Base-by-base conservation (phyloP, 768 basidiomycete genomes). In the Mycena leptocephala region DNA sequence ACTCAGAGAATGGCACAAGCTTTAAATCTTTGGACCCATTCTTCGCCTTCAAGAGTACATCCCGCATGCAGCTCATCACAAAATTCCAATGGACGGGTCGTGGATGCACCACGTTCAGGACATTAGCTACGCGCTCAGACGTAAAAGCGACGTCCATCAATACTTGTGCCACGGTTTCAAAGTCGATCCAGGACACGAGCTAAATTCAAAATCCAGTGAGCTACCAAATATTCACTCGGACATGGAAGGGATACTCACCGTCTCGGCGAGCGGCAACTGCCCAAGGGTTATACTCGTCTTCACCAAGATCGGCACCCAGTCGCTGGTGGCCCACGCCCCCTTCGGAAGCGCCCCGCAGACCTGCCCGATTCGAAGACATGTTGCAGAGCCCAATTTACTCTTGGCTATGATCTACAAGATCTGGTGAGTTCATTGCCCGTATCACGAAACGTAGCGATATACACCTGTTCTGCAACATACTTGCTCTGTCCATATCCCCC, bases 21-120 rank as follows among this genome's bases (percentile, higher is more conserved):
- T 24, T 28, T 14, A 75, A 37, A 2, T 69, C 41, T 13, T 14
- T 41, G 26, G 18, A 28, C 37, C n/a, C 11, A n/a, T 66, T 61
- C 4, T 64, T 63, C 30, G 64, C 8, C 43, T 66, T 62, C 53
- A 61, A 65, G 56, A 78, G 43, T 2, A 51, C 62, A 28, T 59
- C 48, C 22, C 51, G 58, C 28, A 86, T 72, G 14, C 67, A 43
- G 13, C 53, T 46, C 20, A 86, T 79, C 30, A 84, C 72, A 10
- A 59, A 39, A 22, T 82, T 78, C 83, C 85, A 87, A 33, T 79
- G 37, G 2, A 84, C 76, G 0, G 86, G 87, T 48, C 79, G 69
- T 0, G 86, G 86, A 64, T 88, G 86, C 3, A 85, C 83, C 13
- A 88, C 58, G 71, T 87, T 87, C 26, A n/a, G n/a, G n/a, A n/a